These are phyloP conservation scores for Parietaria judaica DNA, from an alignment of 306 rosid genomes.

Conservation along the genomic window DNA sequence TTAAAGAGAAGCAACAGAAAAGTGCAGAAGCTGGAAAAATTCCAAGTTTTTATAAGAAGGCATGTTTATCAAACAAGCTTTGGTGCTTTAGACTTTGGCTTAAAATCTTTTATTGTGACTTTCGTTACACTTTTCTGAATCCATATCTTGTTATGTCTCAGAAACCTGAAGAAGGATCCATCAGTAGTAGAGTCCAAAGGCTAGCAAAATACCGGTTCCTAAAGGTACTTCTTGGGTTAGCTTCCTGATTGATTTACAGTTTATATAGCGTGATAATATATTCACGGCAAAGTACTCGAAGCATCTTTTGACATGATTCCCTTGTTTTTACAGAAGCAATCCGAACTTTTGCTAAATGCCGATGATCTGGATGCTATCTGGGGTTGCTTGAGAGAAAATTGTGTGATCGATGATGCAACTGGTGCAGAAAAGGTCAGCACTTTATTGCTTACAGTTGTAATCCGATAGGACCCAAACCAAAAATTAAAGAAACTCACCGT, in stretches of 20 bases:
- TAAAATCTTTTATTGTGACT: neutral
- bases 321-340: conserved; percentile 74
- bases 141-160: conserved; percentile 23
- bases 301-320: conserved; percentile 14
- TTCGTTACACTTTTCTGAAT: conserved; percentile 7
- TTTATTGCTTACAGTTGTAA: conserved; percentile 6
- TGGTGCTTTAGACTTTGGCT: neutral
- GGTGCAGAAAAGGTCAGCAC: conserved; percentile 86
- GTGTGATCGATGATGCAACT: conserved; percentile 96
- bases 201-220: conserved; percentile 85
- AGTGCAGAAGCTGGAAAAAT: conserved; percentile 84
- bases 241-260: conserved; percentile 1
- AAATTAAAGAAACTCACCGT: too few relatives aligned
- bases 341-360: conserved; percentile 91
- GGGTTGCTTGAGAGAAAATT: conserved; percentile 94
- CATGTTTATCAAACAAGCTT: conserved; percentile 21
- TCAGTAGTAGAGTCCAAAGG: conserved; percentile 89
- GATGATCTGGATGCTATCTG: conserved; percentile 99
- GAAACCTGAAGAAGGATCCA: conserved; percentile 99
- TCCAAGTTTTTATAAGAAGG: conserved; percentile 99
- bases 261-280: conserved; percentile 18
- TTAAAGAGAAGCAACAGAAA: conserved; percentile 93
- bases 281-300: conserved; percentile 10
- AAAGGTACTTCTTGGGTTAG: conserved; percentile 36
- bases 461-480: neutral